A percentile compares a stretch with the other conserved stretches of the same genome.
These are phyloP conservation scores for Candida corydali DNA, from an alignment of 805 yeast genomes.

Conservation along the genomic window DNA sequence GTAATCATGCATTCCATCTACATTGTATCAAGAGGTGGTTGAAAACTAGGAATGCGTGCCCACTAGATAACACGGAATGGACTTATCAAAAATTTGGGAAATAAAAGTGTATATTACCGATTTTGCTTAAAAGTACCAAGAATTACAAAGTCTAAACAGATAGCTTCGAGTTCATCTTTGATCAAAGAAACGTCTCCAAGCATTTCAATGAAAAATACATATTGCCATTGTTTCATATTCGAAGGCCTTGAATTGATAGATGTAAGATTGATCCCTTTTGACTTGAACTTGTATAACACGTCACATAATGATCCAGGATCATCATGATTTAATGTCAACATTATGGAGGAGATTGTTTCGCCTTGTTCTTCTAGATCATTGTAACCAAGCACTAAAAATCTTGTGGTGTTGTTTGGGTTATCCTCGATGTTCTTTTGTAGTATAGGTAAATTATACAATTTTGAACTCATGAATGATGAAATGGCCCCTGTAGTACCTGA, in stretches of 20 bases:
- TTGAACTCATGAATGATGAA: constrained; percentile 66
- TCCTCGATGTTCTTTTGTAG: constrained; percentile 63
- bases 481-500: constrained; percentile 58
- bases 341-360: constrained; percentile 47
- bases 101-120: constrained; percentile 31
- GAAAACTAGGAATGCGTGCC: constrained; percentile 92
- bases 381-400: constrained; percentile 68
- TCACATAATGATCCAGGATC: constrained; percentile 73
- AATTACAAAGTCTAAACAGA: constrained; percentile 48
- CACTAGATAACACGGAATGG: constrained; percentile 94
- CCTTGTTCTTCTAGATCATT: constrained; percentile 7
- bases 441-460: constrained; percentile 54
- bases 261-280: constrained; percentile 57
- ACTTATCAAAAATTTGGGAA: constrained; percentile 63
- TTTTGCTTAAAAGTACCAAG: constrained; percentile 58
- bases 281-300: constrained; percentile 55
- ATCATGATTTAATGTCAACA: constrained; percentile 60
- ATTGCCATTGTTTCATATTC: constrained; percentile 65
- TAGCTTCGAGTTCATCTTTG: constrained; percentile 37
- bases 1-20: constrained; percentile 97
- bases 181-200: constrained; percentile 36
- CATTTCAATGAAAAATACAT: constrained; percentile 76
- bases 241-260: constrained; percentile 79
- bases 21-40: constrained; percentile 97
- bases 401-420: constrained; percentile 69